These are phyloP conservation scores for Coprinopsis sp. DNA, from an alignment of 768 basidiomycete genomes.

Conservation along the genomic window DNA sequence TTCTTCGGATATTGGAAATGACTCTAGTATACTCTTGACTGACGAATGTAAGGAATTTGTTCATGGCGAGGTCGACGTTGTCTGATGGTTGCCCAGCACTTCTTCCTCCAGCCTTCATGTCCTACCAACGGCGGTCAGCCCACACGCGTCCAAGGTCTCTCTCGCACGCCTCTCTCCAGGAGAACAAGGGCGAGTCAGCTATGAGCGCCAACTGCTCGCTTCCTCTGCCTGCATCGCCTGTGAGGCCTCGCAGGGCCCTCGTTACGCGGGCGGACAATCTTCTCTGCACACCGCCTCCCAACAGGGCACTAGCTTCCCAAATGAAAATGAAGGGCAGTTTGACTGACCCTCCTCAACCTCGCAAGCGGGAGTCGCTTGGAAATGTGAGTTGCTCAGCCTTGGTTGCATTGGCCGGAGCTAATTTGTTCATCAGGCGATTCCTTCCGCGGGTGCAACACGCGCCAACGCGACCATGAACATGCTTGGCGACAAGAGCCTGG, in stretches of 20 bases:
- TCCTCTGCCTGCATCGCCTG: conserved; percentile 28
- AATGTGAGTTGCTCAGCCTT: conserved; percentile 28
- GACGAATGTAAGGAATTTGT: conserved; percentile 41
- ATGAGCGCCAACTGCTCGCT: conserved; percentile 23
- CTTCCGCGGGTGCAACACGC: conserved; percentile 24
- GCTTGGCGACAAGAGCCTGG: conserved; percentile 39
- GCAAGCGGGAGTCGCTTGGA: conserved; percentile 42
- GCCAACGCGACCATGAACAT: conserved; percentile 29
- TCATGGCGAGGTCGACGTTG: not conserved
- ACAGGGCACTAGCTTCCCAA: conserved; percentile 47
- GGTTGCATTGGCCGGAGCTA: conserved; percentile 10
- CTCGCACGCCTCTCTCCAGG: conserved; percentile 42
- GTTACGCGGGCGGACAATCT: conserved; percentile 29
- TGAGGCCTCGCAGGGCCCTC: conserved; percentile 28
- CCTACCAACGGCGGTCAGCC: conserved; percentile 20
- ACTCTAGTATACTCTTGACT: conserved; percentile 39
- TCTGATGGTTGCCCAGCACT: conserved; percentile 35
- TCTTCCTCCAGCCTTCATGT: conserved; percentile 56
- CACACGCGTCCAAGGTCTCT: conserved; percentile 49
- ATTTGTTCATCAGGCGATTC: conserved; percentile 27
- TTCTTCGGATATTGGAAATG: conserved; percentile 44
- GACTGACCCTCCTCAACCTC: conserved; percentile 62
- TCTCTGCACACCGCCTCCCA: conserved; percentile 66
- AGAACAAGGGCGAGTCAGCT: conserved; percentile 11
- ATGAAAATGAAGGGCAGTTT: conserved; percentile 65